These are phyloP conservation scores for Backusella sp. DNA, from an alignment of 192 early-diverging fungal species.

Conservation along the genomic window DNA sequence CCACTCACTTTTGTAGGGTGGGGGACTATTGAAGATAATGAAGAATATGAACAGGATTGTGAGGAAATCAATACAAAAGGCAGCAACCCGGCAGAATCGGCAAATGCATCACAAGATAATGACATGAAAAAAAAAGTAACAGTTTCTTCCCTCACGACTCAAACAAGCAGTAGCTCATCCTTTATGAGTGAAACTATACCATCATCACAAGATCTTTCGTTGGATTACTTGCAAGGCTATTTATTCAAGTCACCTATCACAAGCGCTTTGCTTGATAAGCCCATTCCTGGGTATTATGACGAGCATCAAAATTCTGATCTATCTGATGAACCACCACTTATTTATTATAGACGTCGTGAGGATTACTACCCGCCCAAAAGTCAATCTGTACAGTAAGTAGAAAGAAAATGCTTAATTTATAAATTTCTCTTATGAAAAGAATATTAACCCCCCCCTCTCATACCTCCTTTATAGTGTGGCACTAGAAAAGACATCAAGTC, in stretches of 20 bases:
- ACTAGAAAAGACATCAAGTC: not conserved
- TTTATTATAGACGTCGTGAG: slow-evolving; percentile 1
- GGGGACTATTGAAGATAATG: not conserved
- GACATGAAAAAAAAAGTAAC: not conserved
- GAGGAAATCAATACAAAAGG: slow-evolving; percentile 9
- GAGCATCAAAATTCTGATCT: not conserved
- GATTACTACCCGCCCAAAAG: slow-evolving; percentile 3
- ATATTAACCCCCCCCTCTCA: not conserved
- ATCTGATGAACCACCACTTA: not conserved
- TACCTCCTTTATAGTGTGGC: not conserved
- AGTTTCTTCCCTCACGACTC: not conserved
- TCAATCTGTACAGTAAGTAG: not conserved
- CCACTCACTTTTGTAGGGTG: not conserved
- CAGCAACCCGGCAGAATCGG: not conserved
- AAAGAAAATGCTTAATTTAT: not conserved
- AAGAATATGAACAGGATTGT: not conserved
- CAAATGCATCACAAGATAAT: not conserved
- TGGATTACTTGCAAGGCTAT: not conserved
- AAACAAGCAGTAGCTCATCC: not conserved
- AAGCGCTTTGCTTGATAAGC: not conserved
- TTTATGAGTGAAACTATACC: not conserved
- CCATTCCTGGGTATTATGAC: not conserved
- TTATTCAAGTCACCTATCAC: slow-evolving; percentile 2
- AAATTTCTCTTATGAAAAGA: not conserved
- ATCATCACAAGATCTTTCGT: not conserved